Percentiles rank a stretch among this genome's conserved stretches.
phyloP scores from a whole-genome alignment of 139 green algal species.

The Picochlorum sp. region DNA sequence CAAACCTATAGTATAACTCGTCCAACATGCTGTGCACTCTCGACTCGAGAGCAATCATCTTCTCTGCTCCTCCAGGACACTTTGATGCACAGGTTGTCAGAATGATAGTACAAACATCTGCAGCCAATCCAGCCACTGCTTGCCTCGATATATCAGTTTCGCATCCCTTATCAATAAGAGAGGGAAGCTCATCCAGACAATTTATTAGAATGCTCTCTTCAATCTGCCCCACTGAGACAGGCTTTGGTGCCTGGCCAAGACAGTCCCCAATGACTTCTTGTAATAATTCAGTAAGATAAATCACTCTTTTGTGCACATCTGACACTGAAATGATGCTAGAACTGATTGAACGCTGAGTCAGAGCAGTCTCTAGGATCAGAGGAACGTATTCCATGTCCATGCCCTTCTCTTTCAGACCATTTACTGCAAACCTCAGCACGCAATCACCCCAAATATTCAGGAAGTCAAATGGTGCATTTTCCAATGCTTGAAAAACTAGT shows the following conservation, averaged over 20 bases:
- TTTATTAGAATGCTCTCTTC: not conserved
- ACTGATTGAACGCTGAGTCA: no score
- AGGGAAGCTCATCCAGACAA: not conserved
- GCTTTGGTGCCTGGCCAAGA: no score
- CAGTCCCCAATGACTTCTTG: no score
- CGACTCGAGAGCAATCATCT: no score
- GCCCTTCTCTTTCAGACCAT: constrained; percentile 6
- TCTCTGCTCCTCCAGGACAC: no score
- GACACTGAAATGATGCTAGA: no score
- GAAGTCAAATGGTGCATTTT: constrained; percentile 45
- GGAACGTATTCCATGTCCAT: not conserved
- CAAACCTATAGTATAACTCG: not conserved
- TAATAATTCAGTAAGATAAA: no score
- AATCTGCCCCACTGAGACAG: no score
- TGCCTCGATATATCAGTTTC: not conserved
- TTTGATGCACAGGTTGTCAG: no score
- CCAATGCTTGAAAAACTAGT: constrained; percentile 28
- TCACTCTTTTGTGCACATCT: no score
- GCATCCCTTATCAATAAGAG: not conserved
- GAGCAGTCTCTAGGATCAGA: no score
- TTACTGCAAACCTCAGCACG: constrained; percentile 5
- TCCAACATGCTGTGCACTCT: not conserved
- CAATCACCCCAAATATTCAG: constrained; percentile 34
- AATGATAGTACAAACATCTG: not conserved
- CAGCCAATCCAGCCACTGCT: not conserved